Conservation (phyloP, 148 eudicot genomes). For the Silene conica region DNA sequence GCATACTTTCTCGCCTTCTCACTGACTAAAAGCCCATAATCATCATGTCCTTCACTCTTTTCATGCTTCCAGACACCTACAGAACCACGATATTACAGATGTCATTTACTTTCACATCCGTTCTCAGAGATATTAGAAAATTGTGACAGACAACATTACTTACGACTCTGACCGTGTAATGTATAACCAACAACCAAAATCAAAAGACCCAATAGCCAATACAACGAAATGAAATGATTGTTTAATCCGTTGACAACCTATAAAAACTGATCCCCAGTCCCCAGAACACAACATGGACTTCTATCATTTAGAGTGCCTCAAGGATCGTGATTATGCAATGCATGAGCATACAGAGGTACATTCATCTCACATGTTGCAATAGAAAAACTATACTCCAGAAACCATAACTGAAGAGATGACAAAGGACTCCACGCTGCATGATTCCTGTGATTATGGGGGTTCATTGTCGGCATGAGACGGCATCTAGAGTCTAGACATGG, state of each 20-base stretch:
- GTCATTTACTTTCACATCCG: not conserved
- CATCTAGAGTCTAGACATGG: no score
- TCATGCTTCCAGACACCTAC: conserved; percentile 84
- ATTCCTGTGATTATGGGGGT: no score
- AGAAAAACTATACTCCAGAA: not conserved
- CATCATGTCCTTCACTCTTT: conserved; percentile 91
- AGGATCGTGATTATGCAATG: not conserved
- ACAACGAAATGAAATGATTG: no score
- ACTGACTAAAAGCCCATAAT: conserved; percentile 86
- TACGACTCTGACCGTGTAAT: no score
- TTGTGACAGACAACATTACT: no score
- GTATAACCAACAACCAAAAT: no score
- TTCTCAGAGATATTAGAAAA: not conserved
- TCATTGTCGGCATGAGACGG: no score
- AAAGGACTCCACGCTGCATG: no score
- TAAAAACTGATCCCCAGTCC: not conserved
- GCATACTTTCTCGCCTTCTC: conserved; percentile 89
- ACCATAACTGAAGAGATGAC: not conserved
- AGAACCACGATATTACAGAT: not conserved
- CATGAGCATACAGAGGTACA: not conserved
- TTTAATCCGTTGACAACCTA: no score
- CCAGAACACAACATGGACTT: not conserved
- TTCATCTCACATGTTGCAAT: not conserved
- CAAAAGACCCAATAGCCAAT: no score
- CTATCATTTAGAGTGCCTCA: not conserved